Evolutionary conservation across 352 stramenopile genomes (phyloP).

Genomic region (Globisporangium uncinulatum): DNA sequence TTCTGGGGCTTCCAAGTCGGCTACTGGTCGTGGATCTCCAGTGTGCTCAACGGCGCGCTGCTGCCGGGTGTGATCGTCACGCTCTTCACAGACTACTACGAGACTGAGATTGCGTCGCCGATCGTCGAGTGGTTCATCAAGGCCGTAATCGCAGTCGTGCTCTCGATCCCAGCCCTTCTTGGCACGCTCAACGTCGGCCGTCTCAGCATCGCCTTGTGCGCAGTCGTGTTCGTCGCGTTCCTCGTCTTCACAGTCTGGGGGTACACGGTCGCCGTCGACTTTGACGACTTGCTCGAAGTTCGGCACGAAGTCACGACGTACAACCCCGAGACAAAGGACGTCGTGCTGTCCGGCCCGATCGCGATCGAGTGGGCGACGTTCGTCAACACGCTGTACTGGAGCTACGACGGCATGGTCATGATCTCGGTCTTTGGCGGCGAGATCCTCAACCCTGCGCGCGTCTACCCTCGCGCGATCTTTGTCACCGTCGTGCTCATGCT

Average conservation of each 20-base stretch:
- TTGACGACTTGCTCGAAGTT: slow-evolving; percentile 38
- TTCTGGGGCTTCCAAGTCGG: slow-evolving; percentile 58
- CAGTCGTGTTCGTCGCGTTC: slow-evolving; percentile 33
- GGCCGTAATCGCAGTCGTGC: slow-evolving; percentile 22
- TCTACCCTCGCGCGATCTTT: slow-evolving; percentile 83
- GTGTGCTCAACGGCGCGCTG: slow-evolving; percentile 54
- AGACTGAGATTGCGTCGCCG: slow-evolving; percentile 20
- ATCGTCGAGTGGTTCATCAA: slow-evolving; percentile 12
- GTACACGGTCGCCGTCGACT: slow-evolving; percentile 17
- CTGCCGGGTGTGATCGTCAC: slow-evolving; percentile 56
- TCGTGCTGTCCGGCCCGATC: slow-evolving; percentile 17
- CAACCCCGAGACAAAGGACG: slow-evolving; percentile 13
- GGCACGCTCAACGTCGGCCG: slow-evolving; percentile 29
- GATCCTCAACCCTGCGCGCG: slow-evolving; percentile 68
- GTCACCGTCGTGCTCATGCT: slow-evolving; percentile 46
- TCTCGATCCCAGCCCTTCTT: slow-evolving; percentile 31
- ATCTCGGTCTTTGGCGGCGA: slow-evolving; percentile 88
- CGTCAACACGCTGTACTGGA: slow-evolving; percentile 95
- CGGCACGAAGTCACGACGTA: slow-evolving; percentile 20
- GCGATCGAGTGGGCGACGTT: slow-evolving; percentile 72
- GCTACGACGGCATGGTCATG: slow-evolving; percentile 91
- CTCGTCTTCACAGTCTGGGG: slow-evolving; percentile 44
- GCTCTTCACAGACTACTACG: slow-evolving; percentile 28
- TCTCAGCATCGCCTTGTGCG: slow-evolving; percentile 21
- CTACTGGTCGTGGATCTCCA: slow-evolving; percentile 69